Evolutionary conservation across 345 rosid genomes (phyloP).

Genomic region (Cardamine chenopodiifolia): DNA sequence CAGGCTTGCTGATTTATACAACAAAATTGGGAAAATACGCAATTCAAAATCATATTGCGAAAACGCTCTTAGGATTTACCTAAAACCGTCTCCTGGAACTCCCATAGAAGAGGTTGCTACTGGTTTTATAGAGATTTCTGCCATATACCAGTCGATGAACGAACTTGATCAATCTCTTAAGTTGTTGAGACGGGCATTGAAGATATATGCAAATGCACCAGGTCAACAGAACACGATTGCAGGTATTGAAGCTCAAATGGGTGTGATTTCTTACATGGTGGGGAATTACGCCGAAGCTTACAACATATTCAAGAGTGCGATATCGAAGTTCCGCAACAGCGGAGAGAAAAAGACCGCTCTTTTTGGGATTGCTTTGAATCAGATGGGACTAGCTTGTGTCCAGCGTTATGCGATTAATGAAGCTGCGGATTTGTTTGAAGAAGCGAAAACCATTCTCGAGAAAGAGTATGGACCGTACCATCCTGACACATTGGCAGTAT

Average conservation of each 20-base stretch:
- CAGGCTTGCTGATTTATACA: conserved; percentile 83
- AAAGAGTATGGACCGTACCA: conserved; percentile 91
- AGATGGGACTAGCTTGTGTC: conserved; percentile 87
- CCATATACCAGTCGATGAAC: conserved; percentile 80
- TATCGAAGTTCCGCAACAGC: conserved; percentile 66
- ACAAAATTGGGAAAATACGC: conserved; percentile 73
- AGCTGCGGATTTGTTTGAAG: conserved; percentile 89
- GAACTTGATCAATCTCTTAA: conserved; percentile 67
- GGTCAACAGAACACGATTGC: conserved; percentile 80
- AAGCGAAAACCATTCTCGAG: conserved; percentile 80
- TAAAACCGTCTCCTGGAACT: conserved; percentile 59
- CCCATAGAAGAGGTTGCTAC: conserved; percentile 74
- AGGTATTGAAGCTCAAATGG: conserved; percentile 93
- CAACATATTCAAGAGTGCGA: conserved; percentile 60
- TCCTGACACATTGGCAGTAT: conserved; percentile 86
- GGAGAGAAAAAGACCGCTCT: conserved; percentile 81
- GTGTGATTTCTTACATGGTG: conserved; percentile 87
- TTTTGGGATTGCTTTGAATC: conserved; percentile 85
- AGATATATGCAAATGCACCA: conserved; percentile 57
- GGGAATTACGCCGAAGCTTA: conserved; percentile 75
- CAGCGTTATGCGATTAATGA: conserved; percentile 73
- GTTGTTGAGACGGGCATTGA: conserved; percentile 69
- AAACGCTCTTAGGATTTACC: conserved; percentile 74
- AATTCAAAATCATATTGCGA: conserved; percentile 84
- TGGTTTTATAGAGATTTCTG: conserved; percentile 81